Percentiles rank a stretch among this genome's conserved stretches.
Conservation (phyloP, 192 early-diverging fungal species). For the Rhizoclosmatium globosum region DNA sequence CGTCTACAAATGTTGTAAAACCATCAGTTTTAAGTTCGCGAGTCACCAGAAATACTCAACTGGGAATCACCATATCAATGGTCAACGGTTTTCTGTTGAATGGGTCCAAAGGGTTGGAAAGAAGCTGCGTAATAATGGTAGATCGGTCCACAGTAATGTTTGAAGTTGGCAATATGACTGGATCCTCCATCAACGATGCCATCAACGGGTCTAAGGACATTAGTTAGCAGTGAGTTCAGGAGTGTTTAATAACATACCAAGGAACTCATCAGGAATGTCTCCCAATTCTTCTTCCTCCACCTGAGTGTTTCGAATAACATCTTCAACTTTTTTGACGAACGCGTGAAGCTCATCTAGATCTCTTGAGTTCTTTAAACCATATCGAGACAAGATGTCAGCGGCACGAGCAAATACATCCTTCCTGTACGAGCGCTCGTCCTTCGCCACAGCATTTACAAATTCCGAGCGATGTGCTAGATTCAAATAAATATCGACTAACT, state of each 20-base stretch:
- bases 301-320: constrained; percentile 63
- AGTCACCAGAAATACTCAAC: constrained; percentile 52
- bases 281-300: constrained; percentile 82
- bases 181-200: constrained; percentile 91
- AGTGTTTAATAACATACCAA: constrained; percentile 59
- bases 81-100: constrained; percentile 91
- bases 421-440: constrained; percentile 85
- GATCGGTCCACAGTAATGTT: constrained; percentile 83
- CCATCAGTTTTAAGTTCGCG: not conserved
- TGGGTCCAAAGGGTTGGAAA: constrained; percentile 90
- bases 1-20: constrained; percentile 48
- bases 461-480: constrained; percentile 68
- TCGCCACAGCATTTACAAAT: constrained; percentile 85
- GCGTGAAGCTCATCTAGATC: constrained; percentile 66
- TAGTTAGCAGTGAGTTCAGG: not conserved
- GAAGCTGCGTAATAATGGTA: constrained; percentile 86
- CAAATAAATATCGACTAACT: constrained; percentile 86
- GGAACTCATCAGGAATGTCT: constrained; percentile 88
- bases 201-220: constrained; percentile 77
- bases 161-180: constrained; percentile 89
- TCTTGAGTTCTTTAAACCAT: constrained; percentile 68
- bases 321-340: constrained; percentile 82
- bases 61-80: constrained; percentile 86
- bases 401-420: constrained; percentile 84
- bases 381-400: constrained; percentile 64